Percentiles rank a stretch among this genome's conserved stretches.
Evolutionary conservation across 1,284 basidiomycete genomes (phyloP).

Genomic region (Pterula multifida): DNA sequence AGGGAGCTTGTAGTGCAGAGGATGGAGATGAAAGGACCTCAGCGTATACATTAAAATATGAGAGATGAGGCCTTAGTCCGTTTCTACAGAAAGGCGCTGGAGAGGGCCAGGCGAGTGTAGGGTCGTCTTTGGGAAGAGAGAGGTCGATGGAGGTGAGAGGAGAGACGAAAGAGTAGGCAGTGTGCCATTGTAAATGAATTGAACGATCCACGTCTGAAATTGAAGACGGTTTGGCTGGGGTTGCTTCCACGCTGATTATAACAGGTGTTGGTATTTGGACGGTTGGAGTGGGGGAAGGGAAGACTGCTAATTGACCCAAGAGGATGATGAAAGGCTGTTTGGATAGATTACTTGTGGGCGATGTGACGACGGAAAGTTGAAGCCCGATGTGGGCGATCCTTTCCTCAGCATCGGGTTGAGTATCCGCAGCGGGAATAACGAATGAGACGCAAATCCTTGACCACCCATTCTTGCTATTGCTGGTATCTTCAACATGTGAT

Average conservation of each 20-base stretch:
- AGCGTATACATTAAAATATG: not conserved
- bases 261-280: not conserved
- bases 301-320: not conserved
- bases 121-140: not conserved
- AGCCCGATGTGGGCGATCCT: conserved; percentile 4
- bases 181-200: not conserved
- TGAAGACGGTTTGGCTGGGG: not conserved
- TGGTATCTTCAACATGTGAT: conserved; percentile 10
- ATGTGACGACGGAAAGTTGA: not conserved
- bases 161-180: not conserved
- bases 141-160: not conserved
- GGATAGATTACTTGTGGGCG: not conserved
- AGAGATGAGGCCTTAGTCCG: not conserved
- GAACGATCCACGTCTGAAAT: not conserved
- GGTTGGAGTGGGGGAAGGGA: not conserved
- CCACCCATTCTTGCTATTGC: not conserved
- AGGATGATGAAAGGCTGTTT: not conserved
- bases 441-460: not conserved
- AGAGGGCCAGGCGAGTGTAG: not conserved
- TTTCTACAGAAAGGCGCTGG: not conserved
- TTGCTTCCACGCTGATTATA: not conserved
- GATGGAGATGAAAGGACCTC: not conserved
- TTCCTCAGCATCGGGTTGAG: not conserved
- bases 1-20: not conserved
- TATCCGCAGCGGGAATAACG: not conserved